A percentile compares a stretch with the other conserved stretches of the same genome.
Evolutionary conservation across 2,329 filamentous ascomycete genomes (phyloP).

Genomic region (Fusarium marasasianum): DNA sequence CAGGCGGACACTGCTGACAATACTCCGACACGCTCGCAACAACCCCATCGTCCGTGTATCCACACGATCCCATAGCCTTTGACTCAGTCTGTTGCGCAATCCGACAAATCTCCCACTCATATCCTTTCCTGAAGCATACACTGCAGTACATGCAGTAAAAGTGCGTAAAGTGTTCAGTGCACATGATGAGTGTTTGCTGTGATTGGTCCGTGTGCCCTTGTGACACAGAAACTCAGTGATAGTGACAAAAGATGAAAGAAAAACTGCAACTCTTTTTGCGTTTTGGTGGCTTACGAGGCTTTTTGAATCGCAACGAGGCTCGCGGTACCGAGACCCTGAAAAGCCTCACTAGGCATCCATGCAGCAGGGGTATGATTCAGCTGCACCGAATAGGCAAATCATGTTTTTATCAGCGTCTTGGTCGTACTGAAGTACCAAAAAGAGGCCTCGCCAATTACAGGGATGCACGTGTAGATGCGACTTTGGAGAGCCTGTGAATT

Average conservation of each 20-base stretch:
- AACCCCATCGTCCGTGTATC: background rate
- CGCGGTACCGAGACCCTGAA: background rate
- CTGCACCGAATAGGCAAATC: background rate
- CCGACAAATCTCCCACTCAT: conserved; percentile 5
- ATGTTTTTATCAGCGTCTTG: background rate
- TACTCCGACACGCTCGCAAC: conserved; percentile 8
- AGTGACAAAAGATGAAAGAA: background rate
- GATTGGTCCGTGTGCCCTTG: background rate
- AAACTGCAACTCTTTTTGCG: background rate
- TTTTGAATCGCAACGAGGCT: background rate
- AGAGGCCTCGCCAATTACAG: conserved; percentile 11
- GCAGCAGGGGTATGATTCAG: conserved; percentile 11
- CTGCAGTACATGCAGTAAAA: conserved; percentile 15
- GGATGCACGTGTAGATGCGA: background rate
- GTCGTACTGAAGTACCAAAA: conserved; percentile 1
- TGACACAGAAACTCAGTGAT: background rate
- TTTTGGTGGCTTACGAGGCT: background rate
- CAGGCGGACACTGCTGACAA: conserved; percentile 14
- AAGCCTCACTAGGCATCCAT: conserved; percentile 1
- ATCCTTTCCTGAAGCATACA: conserved; percentile 4
- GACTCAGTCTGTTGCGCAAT: background rate
- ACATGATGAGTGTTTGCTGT: background rate
- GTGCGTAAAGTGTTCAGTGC: conserved; percentile 11
- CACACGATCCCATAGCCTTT: conserved; percentile 17
- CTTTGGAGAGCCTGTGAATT: background rate